Conservation (phyloP, 23 red algal species). For the Cyanidiococcus yangmingshanensis region DNA sequence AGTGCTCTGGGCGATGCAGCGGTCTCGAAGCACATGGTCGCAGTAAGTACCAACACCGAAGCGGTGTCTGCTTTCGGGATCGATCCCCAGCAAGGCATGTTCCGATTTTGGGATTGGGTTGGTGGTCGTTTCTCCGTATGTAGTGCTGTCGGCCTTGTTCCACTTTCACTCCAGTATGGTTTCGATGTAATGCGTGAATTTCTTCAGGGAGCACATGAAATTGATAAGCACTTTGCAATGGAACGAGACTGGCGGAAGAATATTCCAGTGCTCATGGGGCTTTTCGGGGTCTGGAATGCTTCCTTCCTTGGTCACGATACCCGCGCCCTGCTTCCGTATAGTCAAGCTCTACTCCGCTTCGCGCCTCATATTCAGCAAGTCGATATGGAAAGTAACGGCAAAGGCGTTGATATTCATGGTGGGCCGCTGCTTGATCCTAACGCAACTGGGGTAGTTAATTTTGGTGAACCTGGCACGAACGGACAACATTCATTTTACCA, state of each 20-base stretch:
- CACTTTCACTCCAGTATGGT: conserved; percentile 90
- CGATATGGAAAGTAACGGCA: conserved; percentile 99
- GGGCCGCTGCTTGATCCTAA: conserved; percentile 19
- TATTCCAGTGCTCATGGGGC: conserved; percentile 72
- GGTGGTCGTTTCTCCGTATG: conserved; percentile 86
- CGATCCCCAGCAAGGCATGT: conserved; percentile 50
- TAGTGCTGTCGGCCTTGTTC: conserved; percentile 79
- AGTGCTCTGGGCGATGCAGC: conserved; percentile 46
- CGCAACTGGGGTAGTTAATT: conserved; percentile 58
- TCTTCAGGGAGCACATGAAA: conserved; percentile 61
- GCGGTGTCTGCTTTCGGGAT: conserved; percentile 76
- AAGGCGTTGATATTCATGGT: conserved; percentile 76
- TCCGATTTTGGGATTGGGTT: conserved; percentile 99
- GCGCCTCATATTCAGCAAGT: conserved; percentile 97
- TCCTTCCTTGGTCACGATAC: conserved; percentile 68
- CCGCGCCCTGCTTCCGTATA: conserved; percentile 83
- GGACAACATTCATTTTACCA: conserved; percentile 98
- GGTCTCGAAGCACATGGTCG: conserved; percentile 83
- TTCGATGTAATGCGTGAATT: conserved; percentile 60
- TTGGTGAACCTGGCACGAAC: conserved; percentile 97
- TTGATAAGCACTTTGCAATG: conserved; percentile 63
- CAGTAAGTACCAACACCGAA: conserved; percentile 62
- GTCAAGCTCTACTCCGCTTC: conserved; percentile 77
- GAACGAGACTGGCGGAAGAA: conserved; percentile 51
- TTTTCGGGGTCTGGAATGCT: conserved; percentile 93